Conservation (phyloP, 345 rosid species). For the Streptanthus diversifolius region DNA sequence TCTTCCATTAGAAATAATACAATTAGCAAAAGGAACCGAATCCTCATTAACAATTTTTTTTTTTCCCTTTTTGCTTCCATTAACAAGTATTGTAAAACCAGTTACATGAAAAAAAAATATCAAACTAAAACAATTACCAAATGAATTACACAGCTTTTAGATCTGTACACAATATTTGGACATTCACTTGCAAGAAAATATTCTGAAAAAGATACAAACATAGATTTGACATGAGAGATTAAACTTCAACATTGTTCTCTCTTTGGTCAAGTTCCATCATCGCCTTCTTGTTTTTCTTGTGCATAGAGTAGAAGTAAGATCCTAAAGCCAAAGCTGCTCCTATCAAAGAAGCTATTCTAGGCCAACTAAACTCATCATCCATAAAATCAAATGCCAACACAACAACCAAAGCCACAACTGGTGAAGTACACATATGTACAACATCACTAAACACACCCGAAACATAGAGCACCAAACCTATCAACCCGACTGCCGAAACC, state of each 20-base stretch:
- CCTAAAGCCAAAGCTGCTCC: conserved; percentile 28
- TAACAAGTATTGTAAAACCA: no score
- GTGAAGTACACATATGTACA: conserved; percentile 33
- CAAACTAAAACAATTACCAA: no score
- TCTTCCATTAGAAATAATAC: no score
- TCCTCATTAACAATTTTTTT: no score
- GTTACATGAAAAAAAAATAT: no score
- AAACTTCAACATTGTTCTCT: conserved; percentile 4
- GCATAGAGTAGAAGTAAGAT: conserved; percentile 26
- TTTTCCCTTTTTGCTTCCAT: no score
- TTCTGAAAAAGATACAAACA: no score
- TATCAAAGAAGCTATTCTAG: conserved; percentile 26
- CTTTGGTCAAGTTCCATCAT: conserved; percentile 24
- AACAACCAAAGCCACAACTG: conserved; percentile 23
- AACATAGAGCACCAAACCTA: conserved; percentile 28
- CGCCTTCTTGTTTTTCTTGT: conserved; percentile 25
- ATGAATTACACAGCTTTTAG: no score
- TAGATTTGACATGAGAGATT: neutral
- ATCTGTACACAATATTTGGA: no score
- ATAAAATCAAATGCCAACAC: conserved; percentile 30
- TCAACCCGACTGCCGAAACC: conserved; percentile 31
- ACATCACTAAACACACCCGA: conserved; percentile 33
- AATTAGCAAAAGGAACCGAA: no score
- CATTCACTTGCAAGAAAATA: no score
- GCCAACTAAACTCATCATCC: conserved; percentile 33